Evolutionary conservation across 1,284 basidiomycete species (phyloP), one percentile per base, ranked within the genome.

Genomic region (Phellinidium pouzarii): DNA sequence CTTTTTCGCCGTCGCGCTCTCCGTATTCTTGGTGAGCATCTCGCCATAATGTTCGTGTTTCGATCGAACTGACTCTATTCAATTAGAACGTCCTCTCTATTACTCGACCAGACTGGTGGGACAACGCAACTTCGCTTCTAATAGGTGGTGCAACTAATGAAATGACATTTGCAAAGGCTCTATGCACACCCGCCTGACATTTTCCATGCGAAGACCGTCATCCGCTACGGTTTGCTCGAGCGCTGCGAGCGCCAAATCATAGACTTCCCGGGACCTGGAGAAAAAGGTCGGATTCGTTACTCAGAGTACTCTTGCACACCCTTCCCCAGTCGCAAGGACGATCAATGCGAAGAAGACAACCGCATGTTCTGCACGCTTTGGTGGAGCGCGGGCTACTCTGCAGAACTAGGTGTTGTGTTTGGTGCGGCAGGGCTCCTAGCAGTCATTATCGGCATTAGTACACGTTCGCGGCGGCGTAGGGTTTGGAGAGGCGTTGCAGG

Each of bases 401-500:
- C 74, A 17, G 77, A 84, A 63, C 65, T 87, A 17, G 77, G 77
- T 44, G 72, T 80, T 41, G 82, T 84, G 9, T 84, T 84, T 62
- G 80, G 75, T 11, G 73, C 69, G 41, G 68, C 82, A 22, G 77
- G 83, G 4, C 65, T 84, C 43, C 62, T 76, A 0, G 69, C 82
- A 4, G 72, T 88, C 45, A 60, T 83, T 36, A 73, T 89, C 53
- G 86, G 87, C 3, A 73, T 86, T 9, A 85, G 76, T 60, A 87
- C 87, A 0, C 80, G 79, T 60, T 84, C 84, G 17, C 72, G 85
- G 50, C 72, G 87, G 58, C 72, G 84, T 54, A 76, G 86, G 56
- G 81, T 87, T 41, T 89, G 86, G 86, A 79, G 76, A 62, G 80
- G 77, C 2, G 79, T 82, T 3, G 83, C 82, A 9, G 79, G 76